Evolutionary conservation across 345 rosid species (phyloP), one percentile per base, ranked within the genome.

Genomic region (Gossypium rotundifolium): DNA sequence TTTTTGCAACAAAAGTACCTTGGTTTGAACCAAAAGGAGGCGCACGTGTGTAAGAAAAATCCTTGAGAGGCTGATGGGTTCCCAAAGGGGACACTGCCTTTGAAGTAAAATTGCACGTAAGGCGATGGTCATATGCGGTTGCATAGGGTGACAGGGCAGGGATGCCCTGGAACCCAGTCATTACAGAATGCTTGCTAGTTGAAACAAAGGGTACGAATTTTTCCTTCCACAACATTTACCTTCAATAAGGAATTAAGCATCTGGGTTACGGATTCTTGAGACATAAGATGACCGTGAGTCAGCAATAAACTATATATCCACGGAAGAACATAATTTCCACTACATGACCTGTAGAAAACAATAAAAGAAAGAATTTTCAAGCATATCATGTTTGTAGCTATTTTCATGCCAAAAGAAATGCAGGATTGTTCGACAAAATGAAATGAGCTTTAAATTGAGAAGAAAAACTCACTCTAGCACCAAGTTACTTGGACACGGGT

Each of bases 271-370:
- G 84, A 82, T 78, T 90, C 91, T 74, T 81, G 87, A 53, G 90
- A 84, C 81, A 73, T 63, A 78, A 82, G 71, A 74, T 79, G 86
- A 76, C 94, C 82, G 53, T 90, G 90, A 80, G 82, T 88, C 82
- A 89, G 82, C 89, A 93, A 78, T 87, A 95, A 86, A 74, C 85
- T 84, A 72, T 87, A 81, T 67, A 95, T 87, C 99, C 98, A 95
- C 45, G 89, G 91, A 38, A 93, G 89, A 76, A 90, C 84, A 78
- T 76, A 63, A 66, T 70, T 87, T 53, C 85, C 92, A 70, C 84
- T 81, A 72, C 76, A 59, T 44, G 87, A 84, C 84, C 99, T 95
- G 91, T 77, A 76, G 49, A 82, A 65, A 44, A 81, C 62, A 71
- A 70, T 17, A 51, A 79, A 55, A 51, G 54, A 45, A 18, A 29